These are phyloP conservation scores for Backusella psychrophila DNA, from an alignment of 192 early-diverging fungal genomes.

Conservation along the genomic window DNA sequence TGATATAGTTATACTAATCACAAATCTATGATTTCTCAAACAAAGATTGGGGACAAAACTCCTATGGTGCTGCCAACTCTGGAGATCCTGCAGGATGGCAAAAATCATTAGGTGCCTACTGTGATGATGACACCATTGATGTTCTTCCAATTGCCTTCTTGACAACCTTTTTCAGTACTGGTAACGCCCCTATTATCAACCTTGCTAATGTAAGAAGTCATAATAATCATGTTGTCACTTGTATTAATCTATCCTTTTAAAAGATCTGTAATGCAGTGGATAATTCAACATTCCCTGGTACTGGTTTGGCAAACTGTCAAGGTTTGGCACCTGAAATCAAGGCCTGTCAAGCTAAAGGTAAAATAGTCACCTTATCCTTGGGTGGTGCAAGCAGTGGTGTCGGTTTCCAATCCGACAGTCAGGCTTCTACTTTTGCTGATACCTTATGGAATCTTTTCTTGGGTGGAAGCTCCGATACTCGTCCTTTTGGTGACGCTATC, in stretches of 20 bases:
- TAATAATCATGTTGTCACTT: not conserved
- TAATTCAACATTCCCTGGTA: slow-evolving; percentile 47
- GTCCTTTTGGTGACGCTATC: slow-evolving; percentile 60
- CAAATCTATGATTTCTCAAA: not conserved
- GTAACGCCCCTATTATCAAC: slow-evolving; percentile 50
- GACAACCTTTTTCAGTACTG: slow-evolving; percentile 43
- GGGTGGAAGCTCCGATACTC: slow-evolving; percentile 45
- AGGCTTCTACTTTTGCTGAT: slow-evolving; percentile 50
- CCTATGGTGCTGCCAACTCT: slow-evolving; percentile 34
- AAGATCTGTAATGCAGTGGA: slow-evolving; percentile 42
- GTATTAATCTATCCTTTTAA: not conserved
- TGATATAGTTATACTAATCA: not conserved
- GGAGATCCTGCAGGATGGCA: slow-evolving; percentile 24
- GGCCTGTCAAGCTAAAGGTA: slow-evolving; percentile 63
- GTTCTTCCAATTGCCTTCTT: slow-evolving; percentile 59
- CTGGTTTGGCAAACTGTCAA: slow-evolving; percentile 54
- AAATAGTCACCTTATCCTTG: slow-evolving; percentile 58
- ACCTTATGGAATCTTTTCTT: slow-evolving; percentile 58
- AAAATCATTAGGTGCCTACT: slow-evolving; percentile 45
- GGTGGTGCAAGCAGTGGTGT: slow-evolving; percentile 62
- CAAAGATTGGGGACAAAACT: slow-evolving; percentile 39
- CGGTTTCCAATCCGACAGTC: slow-evolving; percentile 42
- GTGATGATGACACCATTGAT: slow-evolving; percentile 57
- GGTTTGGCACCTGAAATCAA: slow-evolving; percentile 58
- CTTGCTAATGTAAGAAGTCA: slow-evolving; percentile 42